Evolutionary conservation across 2,329 filamentous ascomycete genomes (phyloP).

Genomic region (Pseudogymnoascus sp.): DNA sequence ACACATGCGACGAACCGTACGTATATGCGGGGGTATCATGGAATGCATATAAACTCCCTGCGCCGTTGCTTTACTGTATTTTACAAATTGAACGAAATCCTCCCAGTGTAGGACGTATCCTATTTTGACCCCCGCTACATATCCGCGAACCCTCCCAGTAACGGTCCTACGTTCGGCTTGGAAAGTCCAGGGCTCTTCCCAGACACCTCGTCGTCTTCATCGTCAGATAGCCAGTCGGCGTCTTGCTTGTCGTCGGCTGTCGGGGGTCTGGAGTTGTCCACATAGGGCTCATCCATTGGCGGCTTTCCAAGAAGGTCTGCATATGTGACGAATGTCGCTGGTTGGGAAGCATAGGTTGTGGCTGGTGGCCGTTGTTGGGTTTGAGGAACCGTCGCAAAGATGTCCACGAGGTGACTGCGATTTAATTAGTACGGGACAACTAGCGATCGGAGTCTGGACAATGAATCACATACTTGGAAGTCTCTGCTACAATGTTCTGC

Average conservation of each 20-base stretch:
- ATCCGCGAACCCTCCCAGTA: constrained; percentile 30
- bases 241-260: neutral
- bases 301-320: constrained; percentile 56
- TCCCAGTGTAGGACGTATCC: constrained; percentile 15
- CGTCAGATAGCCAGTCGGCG: constrained; percentile 39
- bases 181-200: constrained; percentile 22
- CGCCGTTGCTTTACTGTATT: neutral
- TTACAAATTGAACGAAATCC: neutral
- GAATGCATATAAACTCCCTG: neutral
- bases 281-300: constrained; percentile 36
- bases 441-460: constrained; percentile 11
- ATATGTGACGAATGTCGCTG: constrained; percentile 50
- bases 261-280: constrained; percentile 18
- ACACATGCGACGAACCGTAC: neutral
- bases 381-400: constrained; percentile 57
- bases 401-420: constrained; percentile 57
- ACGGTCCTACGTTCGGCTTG: constrained; percentile 28
- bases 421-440: neutral
- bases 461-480: constrained; percentile 48
- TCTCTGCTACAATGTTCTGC: constrained; percentile 56
- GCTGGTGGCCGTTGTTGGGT: constrained; percentile 33
- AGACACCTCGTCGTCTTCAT: constrained; percentile 25
- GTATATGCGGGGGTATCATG: neutral
- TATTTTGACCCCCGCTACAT: constrained; percentile 26
- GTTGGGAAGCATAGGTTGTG: constrained; percentile 44